Percentiles rank a stretch among this genome's conserved stretches.
phyloP scores from a whole-genome alignment of 1,284 basidiomycete species.

The Ceratobasidium sp. region DNA sequence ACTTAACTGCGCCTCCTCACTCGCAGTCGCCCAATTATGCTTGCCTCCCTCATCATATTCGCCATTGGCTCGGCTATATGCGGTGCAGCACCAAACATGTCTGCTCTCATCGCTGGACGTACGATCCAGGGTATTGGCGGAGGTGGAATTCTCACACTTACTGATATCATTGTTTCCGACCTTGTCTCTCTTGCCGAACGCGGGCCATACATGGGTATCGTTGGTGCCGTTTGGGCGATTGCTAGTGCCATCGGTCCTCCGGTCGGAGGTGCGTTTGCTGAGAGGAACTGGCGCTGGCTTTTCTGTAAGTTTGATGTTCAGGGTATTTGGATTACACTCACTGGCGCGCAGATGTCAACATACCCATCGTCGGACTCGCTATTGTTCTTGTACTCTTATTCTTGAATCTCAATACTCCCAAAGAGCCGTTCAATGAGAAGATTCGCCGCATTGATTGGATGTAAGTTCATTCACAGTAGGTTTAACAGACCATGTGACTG shows the following conservation, averaged over 20 bases:
- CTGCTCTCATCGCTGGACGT: conserved; percentile 54
- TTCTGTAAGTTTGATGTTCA: conserved; percentile 50
- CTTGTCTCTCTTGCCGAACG: conserved; percentile 56
- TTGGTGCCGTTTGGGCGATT: conserved; percentile 51
- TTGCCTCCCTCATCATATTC: conserved; percentile 53
- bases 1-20: conserved; percentile 44
- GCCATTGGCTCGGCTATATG: conserved; percentile 56
- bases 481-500: background rate
- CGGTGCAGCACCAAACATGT: conserved; percentile 54
- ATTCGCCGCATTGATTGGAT: conserved; percentile 53
- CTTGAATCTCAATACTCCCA: conserved; percentile 53
- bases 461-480: conserved; percentile 46
- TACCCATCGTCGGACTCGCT: conserved; percentile 54
- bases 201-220: conserved; percentile 52
- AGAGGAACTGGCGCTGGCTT: conserved; percentile 53
- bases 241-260: conserved; percentile 51
- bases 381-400: conserved; percentile 52
- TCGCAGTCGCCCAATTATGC: conserved; percentile 50
- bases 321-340: background rate
- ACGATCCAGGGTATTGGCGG: conserved; percentile 58
- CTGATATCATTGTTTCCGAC: conserved; percentile 56
- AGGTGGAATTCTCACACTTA: conserved; percentile 55
- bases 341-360: conserved; percentile 53
- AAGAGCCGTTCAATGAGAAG: conserved; percentile 49
- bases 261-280: conserved; percentile 52